Evolutionary conservation across 2,329 filamentous ascomycete species (phyloP), one percentile per base, ranked within the genome.

Genomic region (Davidsoniella neocaledoniae): DNA sequence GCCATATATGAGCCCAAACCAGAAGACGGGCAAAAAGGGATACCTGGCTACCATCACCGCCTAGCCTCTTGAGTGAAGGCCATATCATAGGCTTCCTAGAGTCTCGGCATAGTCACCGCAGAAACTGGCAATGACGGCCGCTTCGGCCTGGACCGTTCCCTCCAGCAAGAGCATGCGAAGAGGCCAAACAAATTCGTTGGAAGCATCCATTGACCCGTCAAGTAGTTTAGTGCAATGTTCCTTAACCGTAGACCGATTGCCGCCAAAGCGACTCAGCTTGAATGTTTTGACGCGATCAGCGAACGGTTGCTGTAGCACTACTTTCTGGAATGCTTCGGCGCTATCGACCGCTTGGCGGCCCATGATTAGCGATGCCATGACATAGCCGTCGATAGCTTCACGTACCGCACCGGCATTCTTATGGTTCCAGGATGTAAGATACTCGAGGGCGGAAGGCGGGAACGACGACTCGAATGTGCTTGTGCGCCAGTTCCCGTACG

Each of bases 351-450:
- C 23, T 23, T 36, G 26, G 12, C 41, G 9, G 2, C 40, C 36
- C 21, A 29, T 45, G 25, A 39, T 14, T 7, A 49, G 37, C 19
- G 19, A 21, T 8, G 42, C 42, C n/a, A 45, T 38, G n/a, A 53
- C 37, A 16, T 49, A 53, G 37, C 47, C 46, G 29, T 53, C 43
- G 12, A 53, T 44, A 40, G 47, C 51, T 29, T 21, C 43, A 4
- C 41, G 39, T n/a, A 49, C 29, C 16, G 39, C 38, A 2, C 17
- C 26, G 14, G 29, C 39, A 17, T 53, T 25, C 17, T 40, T 43
- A 3, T 9, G 33, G 29, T 49, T 49, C 51, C 51, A 53, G 7
- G 9, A 26, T 4, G 5, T 14, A 3, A 53, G 25, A 40, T 49
- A 53, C n/a, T 23, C 19, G 14, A 42, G 21, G 5, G 51, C 47